phyloP scores from a whole-genome alignment of 108 stramenopile species.

The Seminavis robusta region DNA sequence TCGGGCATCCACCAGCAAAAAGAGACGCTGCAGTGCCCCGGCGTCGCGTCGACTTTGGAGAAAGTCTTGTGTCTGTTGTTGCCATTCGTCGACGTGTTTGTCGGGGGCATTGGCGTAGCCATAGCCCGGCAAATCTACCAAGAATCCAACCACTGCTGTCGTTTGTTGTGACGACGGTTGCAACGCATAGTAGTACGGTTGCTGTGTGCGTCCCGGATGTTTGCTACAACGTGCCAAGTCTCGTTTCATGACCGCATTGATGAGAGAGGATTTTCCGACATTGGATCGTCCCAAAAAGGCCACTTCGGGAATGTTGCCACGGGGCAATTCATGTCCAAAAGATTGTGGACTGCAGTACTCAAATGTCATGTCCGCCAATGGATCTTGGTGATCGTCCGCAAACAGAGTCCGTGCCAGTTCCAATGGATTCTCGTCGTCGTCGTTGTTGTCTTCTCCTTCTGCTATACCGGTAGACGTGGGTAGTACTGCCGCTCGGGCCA shows the following conservation, averaged over 20 bases:
- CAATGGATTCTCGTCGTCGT: conserved; percentile 1
- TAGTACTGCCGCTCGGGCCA: conserved; percentile 14
- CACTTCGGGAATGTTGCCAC: conserved; percentile 67
- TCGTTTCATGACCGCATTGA: conserved; percentile 75
- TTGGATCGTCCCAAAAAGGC: conserved; percentile 92
- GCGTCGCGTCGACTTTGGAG: conserved; percentile 41
- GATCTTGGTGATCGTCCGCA: neutral
- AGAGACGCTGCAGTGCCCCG: conserved; percentile 50
- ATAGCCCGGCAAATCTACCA: conserved; percentile 82
- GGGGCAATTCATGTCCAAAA: conserved; percentile 50
- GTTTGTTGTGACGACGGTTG: conserved; percentile 14
- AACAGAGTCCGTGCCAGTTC: neutral
- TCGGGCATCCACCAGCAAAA: conserved; percentile 75
- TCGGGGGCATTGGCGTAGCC: conserved; percentile 75
- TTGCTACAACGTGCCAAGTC: conserved; percentile 79
- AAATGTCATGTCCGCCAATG: conserved; percentile 34
- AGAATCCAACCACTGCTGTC: conserved; percentile 16
- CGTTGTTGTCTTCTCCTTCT: conserved; percentile 5
- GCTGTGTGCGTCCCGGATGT: conserved; percentile 89
- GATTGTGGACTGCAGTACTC: conserved; percentile 60
- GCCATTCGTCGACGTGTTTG: conserved; percentile 67
- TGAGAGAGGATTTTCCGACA: conserved; percentile 89
- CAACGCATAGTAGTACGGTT: conserved; percentile 83
- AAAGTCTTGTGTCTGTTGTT: conserved; percentile 70
- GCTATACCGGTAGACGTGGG: neutral